phyloP scores from a whole-genome alignment of 768 basidiomycete genomes.

The Boletus rubescentipes region DNA sequence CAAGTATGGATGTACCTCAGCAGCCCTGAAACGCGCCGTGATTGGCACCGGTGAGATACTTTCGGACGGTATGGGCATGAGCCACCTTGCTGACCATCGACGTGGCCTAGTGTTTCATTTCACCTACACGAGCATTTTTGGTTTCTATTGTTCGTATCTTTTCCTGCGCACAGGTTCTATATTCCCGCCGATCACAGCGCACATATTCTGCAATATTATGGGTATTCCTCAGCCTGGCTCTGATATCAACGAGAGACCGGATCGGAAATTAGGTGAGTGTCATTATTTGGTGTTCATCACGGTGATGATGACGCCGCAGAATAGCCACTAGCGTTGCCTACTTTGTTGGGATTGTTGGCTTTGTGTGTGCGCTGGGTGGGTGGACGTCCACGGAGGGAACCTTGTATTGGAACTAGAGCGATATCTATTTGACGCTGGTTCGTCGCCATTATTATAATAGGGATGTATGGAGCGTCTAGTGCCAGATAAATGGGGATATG shows the following conservation, averaged over 20 bases:
- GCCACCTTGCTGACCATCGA: constrained; percentile 15
- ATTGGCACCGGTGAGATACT: constrained; percentile 49
- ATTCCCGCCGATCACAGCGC: constrained; percentile 72
- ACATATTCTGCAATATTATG: constrained; percentile 94
- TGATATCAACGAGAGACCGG: constrained; percentile 56
- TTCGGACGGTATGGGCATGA: not conserved
- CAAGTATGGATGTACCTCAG: constrained; percentile 61
- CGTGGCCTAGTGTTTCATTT: constrained; percentile 73
- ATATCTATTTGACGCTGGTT: constrained; percentile 9
- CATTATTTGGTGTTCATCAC: constrained; percentile 10
- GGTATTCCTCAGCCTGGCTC: constrained; percentile 70
- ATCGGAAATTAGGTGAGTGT: constrained; percentile 49
- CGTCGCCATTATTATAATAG: not conserved
- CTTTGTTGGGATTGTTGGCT: constrained; percentile 56
- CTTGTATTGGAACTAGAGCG: constrained; percentile 42
- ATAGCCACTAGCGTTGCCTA: constrained; percentile 59
- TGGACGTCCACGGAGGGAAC: constrained; percentile 46
- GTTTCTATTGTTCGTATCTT: constrained; percentile 81
- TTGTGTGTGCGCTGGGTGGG: constrained; percentile 48
- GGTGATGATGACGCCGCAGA: constrained; percentile 10
- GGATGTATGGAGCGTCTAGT: not conserved
- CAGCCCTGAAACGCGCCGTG: constrained; percentile 64
- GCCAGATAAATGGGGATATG: constrained; percentile 7
- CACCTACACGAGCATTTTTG: constrained; percentile 89
- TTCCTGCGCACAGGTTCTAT: constrained; percentile 86